A percentile compares a stretch with the other conserved stretches of the same genome.
Conservation (phyloP, 352 stramenopile genomes). For the Phytophthora vignae region DNA sequence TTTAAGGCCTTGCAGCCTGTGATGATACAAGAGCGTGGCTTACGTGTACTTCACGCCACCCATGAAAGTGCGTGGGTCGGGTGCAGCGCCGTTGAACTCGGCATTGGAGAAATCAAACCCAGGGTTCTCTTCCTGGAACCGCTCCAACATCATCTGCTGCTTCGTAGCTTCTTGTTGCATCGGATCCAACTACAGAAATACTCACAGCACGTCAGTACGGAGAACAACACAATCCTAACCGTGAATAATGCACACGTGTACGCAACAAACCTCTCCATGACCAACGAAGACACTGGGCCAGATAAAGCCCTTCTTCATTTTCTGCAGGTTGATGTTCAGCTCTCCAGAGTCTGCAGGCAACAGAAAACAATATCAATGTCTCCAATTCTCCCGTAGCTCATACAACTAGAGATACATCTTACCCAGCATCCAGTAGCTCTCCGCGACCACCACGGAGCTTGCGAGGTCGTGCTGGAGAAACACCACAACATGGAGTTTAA, state of each 20-base stretch:
- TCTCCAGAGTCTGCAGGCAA: constrained; percentile 77
- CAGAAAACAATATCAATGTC: neutral
- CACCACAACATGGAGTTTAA: neutral
- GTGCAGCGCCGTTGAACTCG: constrained; percentile 96
- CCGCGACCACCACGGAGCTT: constrained; percentile 92
- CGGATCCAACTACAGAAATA: constrained; percentile 79
- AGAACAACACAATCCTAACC: neutral
- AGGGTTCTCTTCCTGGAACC: constrained; percentile 99
- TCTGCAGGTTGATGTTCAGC: constrained; percentile 94
- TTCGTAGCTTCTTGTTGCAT: constrained; percentile 94
- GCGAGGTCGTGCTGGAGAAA: constrained; percentile 87
- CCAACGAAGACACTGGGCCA: constrained; percentile 93
- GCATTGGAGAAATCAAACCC: constrained; percentile 98
- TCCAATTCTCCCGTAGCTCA: neutral
- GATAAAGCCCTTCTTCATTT: constrained; percentile 96
- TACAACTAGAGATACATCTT: constrained; percentile 1
- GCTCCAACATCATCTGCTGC: constrained; percentile 97
- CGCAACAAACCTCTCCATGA: constrained; percentile 71
- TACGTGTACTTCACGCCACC: constrained; percentile 93
- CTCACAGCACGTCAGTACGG: neutral
- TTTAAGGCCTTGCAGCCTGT: neutral
- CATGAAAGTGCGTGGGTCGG: constrained; percentile 98
- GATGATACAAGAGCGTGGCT: neutral
- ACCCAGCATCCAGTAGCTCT: constrained; percentile 98
- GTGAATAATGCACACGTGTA: neutral